These are phyloP conservation scores for Trametes sanguinea DNA, from an alignment of 768 basidiomycete species.

Conservation along the genomic window DNA sequence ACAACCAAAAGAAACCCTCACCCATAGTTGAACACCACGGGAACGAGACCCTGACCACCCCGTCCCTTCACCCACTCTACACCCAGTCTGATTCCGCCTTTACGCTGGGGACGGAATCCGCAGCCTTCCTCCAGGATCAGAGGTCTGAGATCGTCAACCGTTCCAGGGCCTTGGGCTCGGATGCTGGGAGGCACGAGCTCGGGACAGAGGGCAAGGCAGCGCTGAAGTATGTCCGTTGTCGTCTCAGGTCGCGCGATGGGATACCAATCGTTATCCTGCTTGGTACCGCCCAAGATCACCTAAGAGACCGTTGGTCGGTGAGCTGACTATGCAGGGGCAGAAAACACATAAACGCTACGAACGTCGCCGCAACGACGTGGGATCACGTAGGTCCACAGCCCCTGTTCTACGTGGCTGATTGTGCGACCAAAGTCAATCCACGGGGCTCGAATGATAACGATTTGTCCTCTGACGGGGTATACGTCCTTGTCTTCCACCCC, in stretches of 20 bases:
- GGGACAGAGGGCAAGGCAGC: slow-evolving; percentile 37
- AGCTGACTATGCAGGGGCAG: background rate
- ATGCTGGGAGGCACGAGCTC: slow-evolving; percentile 35
- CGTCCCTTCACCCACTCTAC: slow-evolving; percentile 41
- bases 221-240: slow-evolving; percentile 57
- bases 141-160: slow-evolving; percentile 41
- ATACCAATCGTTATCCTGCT: slow-evolving; percentile 65
- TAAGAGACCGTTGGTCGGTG: slow-evolving; percentile 20
- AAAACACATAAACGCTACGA: slow-evolving; percentile 19
- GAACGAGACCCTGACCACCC: slow-evolving; percentile 38
- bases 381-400: slow-evolving; percentile 62
- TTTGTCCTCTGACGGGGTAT: slow-evolving; percentile 51
- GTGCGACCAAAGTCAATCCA: slow-evolving; percentile 57
- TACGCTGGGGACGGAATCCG: slow-evolving; percentile 68
- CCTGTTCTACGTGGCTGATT: slow-evolving; percentile 40
- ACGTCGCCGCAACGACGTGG: slow-evolving; percentile 60
- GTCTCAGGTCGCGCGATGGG: slow-evolving; percentile 65
- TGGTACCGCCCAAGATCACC: slow-evolving; percentile 65
- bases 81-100: slow-evolving; percentile 67
- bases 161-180: slow-evolving; percentile 31
- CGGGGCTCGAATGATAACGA: slow-evolving; percentile 46
- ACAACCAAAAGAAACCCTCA: slow-evolving; percentile 30
- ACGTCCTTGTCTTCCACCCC: slow-evolving; percentile 52
- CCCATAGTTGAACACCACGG: slow-evolving; percentile 68
- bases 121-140: slow-evolving; percentile 46